Base-by-base conservation (phyloP, 1,139 yeast species). In the Dujonia santamariae region DNA sequence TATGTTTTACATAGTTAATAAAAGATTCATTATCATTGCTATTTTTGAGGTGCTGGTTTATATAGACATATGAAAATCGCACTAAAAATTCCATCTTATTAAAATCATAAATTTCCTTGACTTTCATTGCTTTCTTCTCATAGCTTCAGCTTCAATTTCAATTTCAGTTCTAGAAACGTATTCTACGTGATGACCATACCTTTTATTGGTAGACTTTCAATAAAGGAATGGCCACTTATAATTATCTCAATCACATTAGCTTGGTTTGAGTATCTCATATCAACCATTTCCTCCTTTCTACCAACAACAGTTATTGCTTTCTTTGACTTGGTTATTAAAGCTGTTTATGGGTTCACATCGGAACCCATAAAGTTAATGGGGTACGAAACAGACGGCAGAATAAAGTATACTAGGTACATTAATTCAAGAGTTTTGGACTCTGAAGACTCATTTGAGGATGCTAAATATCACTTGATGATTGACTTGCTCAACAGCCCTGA, bases 201-300 rank as follows among this genome's bases (percentile, higher is more conserved):
- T 4, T 47, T 67, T 4, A 38, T 67, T 23, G 72, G 73, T 4
- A 48, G 74, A 38, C 36, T 61, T 39, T 54, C 48, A 33, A 37
- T 48, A 12, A 46, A 38, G 21, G 74, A 67, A 41, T 67, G 72
- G 63, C 66, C 67, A 1, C 42, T 66, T 3, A 51, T 67, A 9
- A 26, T 56, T 8, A 36, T 62, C 3, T 64, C 71, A 23, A 55
- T 69, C 41, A 27, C 59, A 3, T 48, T 67, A 27, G 67, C 74
- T 7, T 69, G 74, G 74, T 25, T 52, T 2, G 75, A 69, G 40
- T 67, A 56, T 34, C 43, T 61, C 7, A 47, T 65, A 15, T 53
- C 67, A 12, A 29, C 54, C 22, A 58, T 68, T 29, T 65, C 73
- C 4, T 38, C 45, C 18, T 34, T 62, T 3, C 53, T 69, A 19